phyloP scores from a whole-genome alignment of 768 basidiomycete species.

The Infundibulicybe gibba region DNA sequence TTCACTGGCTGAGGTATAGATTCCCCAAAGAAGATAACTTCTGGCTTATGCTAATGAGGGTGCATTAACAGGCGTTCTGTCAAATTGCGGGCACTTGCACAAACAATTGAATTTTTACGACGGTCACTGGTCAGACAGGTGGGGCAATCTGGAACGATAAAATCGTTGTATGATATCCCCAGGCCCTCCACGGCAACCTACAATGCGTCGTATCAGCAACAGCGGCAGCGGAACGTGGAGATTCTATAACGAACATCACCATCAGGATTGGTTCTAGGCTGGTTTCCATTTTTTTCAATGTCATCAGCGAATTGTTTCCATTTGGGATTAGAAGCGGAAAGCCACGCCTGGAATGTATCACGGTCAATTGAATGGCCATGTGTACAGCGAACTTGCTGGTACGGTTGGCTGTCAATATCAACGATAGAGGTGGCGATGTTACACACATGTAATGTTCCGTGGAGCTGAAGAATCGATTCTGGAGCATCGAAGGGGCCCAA shows the following conservation, averaged over 20 bases:
- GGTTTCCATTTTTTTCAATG: constrained; percentile 50
- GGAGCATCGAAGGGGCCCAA: constrained; percentile 35
- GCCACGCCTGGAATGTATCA: constrained; percentile 66
- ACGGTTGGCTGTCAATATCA: neutral
- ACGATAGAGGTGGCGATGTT: neutral
- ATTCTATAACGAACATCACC: constrained; percentile 63
- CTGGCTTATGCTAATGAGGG: constrained; percentile 65
- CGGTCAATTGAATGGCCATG: constrained; percentile 68
- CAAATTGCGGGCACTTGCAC: constrained; percentile 6
- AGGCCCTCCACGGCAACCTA: constrained; percentile 74
- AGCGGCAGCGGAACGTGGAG: neutral
- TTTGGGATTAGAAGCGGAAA: constrained; percentile 70
- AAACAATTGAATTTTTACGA: constrained; percentile 57
- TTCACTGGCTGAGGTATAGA: constrained; percentile 66
- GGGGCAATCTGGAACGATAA: constrained; percentile 77
- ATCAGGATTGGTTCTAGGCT: constrained; percentile 85
- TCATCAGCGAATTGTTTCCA: constrained; percentile 74
- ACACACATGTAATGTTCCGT: constrained; percentile 80
- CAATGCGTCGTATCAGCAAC: neutral
- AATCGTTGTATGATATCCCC: constrained; percentile 72
- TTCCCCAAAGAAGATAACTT: constrained; percentile 88
- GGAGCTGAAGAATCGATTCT: constrained; percentile 70
- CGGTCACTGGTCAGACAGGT: constrained; percentile 53
- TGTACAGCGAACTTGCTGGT: constrained; percentile 75
- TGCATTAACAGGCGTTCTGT: constrained; percentile 1